Base-by-base conservation (phyloP, 2,329 filamentous ascomycete species). In the Xylaria sp. region DNA sequence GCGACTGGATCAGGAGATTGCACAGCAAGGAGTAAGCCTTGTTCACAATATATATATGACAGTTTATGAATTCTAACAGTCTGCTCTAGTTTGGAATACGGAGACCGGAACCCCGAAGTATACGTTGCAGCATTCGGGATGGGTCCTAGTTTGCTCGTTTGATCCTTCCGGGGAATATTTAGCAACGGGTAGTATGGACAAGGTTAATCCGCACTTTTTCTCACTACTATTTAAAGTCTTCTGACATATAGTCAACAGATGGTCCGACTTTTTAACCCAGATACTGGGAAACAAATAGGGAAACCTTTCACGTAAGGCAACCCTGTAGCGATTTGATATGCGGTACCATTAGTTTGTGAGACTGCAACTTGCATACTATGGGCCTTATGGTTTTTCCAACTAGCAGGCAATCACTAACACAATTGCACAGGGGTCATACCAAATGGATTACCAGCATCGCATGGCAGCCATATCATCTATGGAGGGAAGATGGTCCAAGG, bases 401-500 rank as follows among this genome's bases (percentile, higher is more conserved):
- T 27, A 1, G 42, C 19, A 59, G 9, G 24, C 4, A 62, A 19
- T 59, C 11, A 47, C 51, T 70, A 42, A 70, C 30, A 42, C 4
- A 27, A 8, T 55, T 42, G 39, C 9, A 42, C 54, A 70, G 69
- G 76, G 96, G 95, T 0, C 96, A 98, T 78, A 87, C 88, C 0
- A 97, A 97, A 80, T 97, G 93, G 89, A 91, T 98, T 65, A 95
- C 92, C 21, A 93, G 89, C 76, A 84, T 98, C 55, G 89, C 92
- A 0, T 99, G 96, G 96, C 93, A 98, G 78, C 96, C 96, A 9
- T 97, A 94, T 79, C 95, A 98, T 78, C 82, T 92, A 21, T 94
- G 95, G 84, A 82, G 86, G 19, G 85, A 87, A 61, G 92, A 89
- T n/a, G 89, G 91, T 14, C 91, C 93, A 14, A 88, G 93, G 59